Evolutionary conservation across 164 flowering plant species (phyloP), one percentile per base, ranked within the genome.

Genomic region (grape (Vitis vinifera)): DNA sequence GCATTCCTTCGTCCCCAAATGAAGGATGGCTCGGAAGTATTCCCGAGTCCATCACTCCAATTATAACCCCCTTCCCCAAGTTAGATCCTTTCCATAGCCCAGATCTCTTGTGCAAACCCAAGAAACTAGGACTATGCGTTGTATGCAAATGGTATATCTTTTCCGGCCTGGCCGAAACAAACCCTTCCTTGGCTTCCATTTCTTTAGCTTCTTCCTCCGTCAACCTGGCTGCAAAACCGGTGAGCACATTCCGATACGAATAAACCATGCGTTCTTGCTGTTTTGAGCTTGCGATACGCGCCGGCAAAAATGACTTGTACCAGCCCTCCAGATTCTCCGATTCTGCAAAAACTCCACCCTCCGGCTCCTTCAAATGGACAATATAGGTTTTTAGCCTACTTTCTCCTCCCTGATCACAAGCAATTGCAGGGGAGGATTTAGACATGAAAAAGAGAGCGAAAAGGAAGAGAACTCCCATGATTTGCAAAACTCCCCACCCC

Each of bases 21-120:
- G 74, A 70, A 31, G 78, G 78, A 31, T 70, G 65, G 47, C 70
- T 73, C 7, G 78, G 78, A 73, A 73, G 66, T 23, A 70, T 55
- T 37, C 78, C 78, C 0, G 73, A 70, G 67, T 75, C 77, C n/a
- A 74, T 65, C 10, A 69, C 65, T n/a, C 76, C 76, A 7, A 73
- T 68, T 23, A 73, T 73, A 7, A 72, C 17, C 7, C 76, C 76
- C 31, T 63, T 49, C 9, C 76, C 76, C 51, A 68, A 68, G 30
- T 59, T 23, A n/a, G 76, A 68, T 51, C 17, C 72, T 2, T 11
- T 17, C 67, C 72, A 70, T 2, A 70, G 10, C 0, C 72, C 72
- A 23, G 17, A 2, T 3, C n/a, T 31, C 13, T 11, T 66, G 15
- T 51, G 23, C 58, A 70, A 49, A 5, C 66, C 65, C 15, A 62